A percentile compares a stretch with the other conserved stretches of the same genome.
phyloP scores from a whole-genome alignment of 371 early-diverging fungal species.

The Mortierella sp. region DNA sequence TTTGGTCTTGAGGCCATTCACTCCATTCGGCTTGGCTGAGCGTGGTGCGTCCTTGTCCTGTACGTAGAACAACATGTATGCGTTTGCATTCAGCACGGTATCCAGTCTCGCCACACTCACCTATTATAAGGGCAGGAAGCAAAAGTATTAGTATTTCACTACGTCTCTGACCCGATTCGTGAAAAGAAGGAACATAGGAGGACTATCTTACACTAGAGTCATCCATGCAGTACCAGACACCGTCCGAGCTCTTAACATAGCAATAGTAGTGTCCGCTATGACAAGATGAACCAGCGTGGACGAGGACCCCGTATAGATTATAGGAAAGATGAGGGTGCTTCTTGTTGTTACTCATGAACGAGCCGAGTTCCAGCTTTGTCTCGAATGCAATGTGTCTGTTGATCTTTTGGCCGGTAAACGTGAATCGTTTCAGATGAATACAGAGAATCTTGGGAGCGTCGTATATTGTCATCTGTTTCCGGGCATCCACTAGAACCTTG shows the following conservation, averaged over 20 bases:
- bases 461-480: constrained; percentile 81
- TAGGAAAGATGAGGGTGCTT: constrained; percentile 56
- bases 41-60: constrained; percentile 33
- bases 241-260: constrained; percentile 79
- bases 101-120: constrained; percentile 67
- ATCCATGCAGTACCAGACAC: constrained; percentile 84
- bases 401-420: constrained; percentile 75
- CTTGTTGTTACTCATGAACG: constrained; percentile 56
- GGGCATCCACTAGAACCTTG: constrained; percentile 74
- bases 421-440: constrained; percentile 84
- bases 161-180: too few relatives aligned
- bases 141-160: background rate
- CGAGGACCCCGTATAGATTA: constrained; percentile 78
- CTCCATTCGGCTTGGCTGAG: constrained; percentile 9
- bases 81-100: constrained; percentile 76
- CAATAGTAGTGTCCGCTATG: constrained; percentile 86
- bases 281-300: constrained; percentile 80
- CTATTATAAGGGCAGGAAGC: constrained; percentile 29
- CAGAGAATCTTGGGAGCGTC: constrained; percentile 75
- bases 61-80: constrained; percentile 89
- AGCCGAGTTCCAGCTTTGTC: constrained; percentile 56
- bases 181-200: background rate
- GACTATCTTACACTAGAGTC: constrained; percentile 71
- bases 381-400: constrained; percentile 58
- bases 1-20: constrained; percentile 9